A percentile compares a stretch with the other conserved stretches of the same genome.
phyloP scores from a whole-genome alignment of 306 rosid genomes.

The Acmispon strigosus region DNA sequence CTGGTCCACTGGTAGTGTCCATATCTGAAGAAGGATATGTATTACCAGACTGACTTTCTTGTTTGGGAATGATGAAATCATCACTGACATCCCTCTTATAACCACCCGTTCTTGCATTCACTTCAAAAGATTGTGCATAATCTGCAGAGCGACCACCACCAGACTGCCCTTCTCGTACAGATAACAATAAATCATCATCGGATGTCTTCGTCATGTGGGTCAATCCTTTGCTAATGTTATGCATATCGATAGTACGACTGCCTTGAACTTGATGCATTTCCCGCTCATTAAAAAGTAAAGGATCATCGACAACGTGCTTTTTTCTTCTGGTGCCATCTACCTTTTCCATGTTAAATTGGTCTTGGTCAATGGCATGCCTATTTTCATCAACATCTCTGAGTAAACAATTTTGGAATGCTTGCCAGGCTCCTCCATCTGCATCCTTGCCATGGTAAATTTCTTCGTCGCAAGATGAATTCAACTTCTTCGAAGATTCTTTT shows the following conservation, averaged over 20 bases:
- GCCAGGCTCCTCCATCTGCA: constrained; percentile 74
- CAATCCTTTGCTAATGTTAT: constrained; percentile 43
- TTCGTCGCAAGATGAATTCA: constrained; percentile 39
- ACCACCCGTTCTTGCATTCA: constrained; percentile 49
- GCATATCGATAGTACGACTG: constrained; percentile 39
- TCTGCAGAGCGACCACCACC: constrained; percentile 33
- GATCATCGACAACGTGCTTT: constrained; percentile 51
- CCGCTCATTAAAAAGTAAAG: constrained; percentile 50
- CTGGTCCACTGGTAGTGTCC: constrained; percentile 49
- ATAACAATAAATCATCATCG: constrained; percentile 42
- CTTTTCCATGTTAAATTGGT: constrained; percentile 51
- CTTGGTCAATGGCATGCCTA: constrained; percentile 52
- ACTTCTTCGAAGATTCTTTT: constrained; percentile 40
- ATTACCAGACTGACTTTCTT: constrained; percentile 34
- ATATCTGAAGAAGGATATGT: constrained; percentile 37
- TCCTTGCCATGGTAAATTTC: constrained; percentile 41
- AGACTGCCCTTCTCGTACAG: constrained; percentile 35
- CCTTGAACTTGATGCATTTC: constrained; percentile 44
- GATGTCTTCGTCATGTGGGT: constrained; percentile 44
- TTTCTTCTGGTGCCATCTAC: constrained; percentile 35
- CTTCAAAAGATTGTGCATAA: constrained; percentile 60
- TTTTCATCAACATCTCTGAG: constrained; percentile 86
- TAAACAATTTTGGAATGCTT: constrained; percentile 83
- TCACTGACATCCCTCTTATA: constrained; percentile 49
- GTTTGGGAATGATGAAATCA: constrained; percentile 65